Base-by-base conservation (phyloP, 2,329 filamentous ascomycete genomes). In the Exserohilum turcica region DNA sequence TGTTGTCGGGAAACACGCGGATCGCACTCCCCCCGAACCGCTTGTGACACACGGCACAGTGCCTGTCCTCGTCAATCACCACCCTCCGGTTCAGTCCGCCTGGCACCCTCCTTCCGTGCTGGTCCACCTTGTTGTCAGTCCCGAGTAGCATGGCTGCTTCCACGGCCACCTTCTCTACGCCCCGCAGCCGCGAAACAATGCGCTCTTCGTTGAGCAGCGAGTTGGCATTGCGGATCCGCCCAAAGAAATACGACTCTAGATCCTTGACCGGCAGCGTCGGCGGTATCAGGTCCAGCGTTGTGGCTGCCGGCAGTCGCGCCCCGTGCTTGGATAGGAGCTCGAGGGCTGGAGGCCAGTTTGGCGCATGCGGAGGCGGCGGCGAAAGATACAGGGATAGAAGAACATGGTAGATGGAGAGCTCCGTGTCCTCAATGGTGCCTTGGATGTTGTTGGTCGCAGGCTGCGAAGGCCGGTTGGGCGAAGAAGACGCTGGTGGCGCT, bases 21-120 rank as follows among this genome's bases (percentile, higher is more conserved):
- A 97, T 89, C 15, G 96, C 94, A 73, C 90, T 96, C 1, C 91
- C 89, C 1, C 92, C 93, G 60, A 99, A 84, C 61, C 94, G 82
- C 80, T 97, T 97, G 74, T 96, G 89, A 72, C 94, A 99, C 13
- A 96, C 90, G 10, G 89, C 87, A 72, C 94, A 99, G 48, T 96
- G 88, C 45, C 91, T 82, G 70, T 97, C 93, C 66, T 99, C 93
- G 8, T 84, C 86, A 45, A 99, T 86, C 16, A 91, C 85, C 9
- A 97, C 92, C 61, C 91, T 83, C 32, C 84, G 76, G 64, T 84
- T 87, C 65, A 85, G 76, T 1, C 83, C 84, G 0, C 80, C 81
- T 0, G 70, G 66, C 29, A 65, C 50, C 12, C 82, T 82, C 16
- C 57, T 76, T 63, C 82, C 85, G 46, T 80, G 77, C 9, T 82